Evolutionary conservation across 2,329 filamentous ascomycete genomes (phyloP).

Genomic region (Trichoderma sp.): DNA sequence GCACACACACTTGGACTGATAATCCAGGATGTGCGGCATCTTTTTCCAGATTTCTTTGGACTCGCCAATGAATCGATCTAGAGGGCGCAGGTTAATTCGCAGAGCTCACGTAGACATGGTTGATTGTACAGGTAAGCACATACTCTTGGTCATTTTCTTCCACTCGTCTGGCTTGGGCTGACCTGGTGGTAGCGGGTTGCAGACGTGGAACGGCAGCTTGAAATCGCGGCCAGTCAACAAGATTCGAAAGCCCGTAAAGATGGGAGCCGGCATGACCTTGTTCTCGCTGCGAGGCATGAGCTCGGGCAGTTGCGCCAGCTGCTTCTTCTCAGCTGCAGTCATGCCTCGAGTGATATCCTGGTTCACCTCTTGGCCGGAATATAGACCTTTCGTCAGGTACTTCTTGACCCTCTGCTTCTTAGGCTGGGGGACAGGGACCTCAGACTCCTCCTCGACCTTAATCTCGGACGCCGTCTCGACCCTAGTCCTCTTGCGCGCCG

Average conservation of each 20-base stretch:
- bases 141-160: constrained; percentile 88
- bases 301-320: constrained; percentile 46
- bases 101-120: not conserved
- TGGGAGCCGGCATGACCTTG: constrained; percentile 66
- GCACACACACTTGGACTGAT: constrained; percentile 75
- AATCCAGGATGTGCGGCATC: constrained; percentile 68
- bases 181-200: constrained; percentile 78
- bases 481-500: constrained; percentile 30
- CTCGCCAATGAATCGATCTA: constrained; percentile 88
- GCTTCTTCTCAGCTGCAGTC: constrained; percentile 50
- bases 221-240: constrained; percentile 75
- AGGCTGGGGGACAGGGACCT: constrained; percentile 37
- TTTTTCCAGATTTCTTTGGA: constrained; percentile 79
- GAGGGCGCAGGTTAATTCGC: constrained; percentile 25
- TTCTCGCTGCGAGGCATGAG: constrained; percentile 50
- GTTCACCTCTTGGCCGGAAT: constrained; percentile 71
- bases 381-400: constrained; percentile 80
- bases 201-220: constrained; percentile 85
- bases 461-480: constrained; percentile 19
- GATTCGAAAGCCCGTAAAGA: constrained; percentile 70
- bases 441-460: constrained; percentile 29
- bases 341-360: constrained; percentile 47
- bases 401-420: constrained; percentile 60
- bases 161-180: constrained; percentile 92
- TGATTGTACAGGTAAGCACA: constrained; percentile 32